Conservation (phyloP, 176 grass and related monocot species). For the Avena insularis region DNA sequence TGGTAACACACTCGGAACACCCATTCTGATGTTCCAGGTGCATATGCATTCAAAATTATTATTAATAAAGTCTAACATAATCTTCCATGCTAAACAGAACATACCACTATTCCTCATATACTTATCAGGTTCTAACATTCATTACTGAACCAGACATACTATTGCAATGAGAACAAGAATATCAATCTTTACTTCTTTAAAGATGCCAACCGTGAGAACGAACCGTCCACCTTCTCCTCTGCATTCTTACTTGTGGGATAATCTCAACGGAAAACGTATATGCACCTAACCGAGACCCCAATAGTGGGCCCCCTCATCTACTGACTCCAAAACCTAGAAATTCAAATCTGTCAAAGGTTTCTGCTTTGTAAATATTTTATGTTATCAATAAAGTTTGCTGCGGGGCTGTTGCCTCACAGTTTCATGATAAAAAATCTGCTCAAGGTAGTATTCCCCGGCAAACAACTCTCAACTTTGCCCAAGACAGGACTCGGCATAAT, state of each 20-base stretch:
- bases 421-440: too few species aligned
- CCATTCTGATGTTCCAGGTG: background rate
- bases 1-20: constrained; percentile 31
- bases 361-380: too few species aligned
- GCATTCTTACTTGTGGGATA: background rate
- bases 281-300: background rate
- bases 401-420: too few species aligned
- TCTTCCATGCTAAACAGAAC: constrained; percentile 31
- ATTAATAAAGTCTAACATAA: background rate
- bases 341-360: background rate
- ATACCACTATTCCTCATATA: constrained; percentile 15
- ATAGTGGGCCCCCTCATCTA: background rate
- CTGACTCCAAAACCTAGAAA: background rate
- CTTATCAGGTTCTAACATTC: background rate
- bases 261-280: background rate
- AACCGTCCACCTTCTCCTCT: background rate
- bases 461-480: too few species aligned
- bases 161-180: background rate
- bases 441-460: too few species aligned
- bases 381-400: too few species aligned
- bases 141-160: constrained; percentile 10
- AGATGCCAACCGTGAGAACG: background rate
- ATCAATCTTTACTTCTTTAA: background rate
- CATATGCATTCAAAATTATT: constrained; percentile 14
- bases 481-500: too few species aligned